A percentile compares a stretch with the other conserved stretches of the same genome.
These are phyloP conservation scores for Phoma sp. DNA, from an alignment of 2,329 filamentous ascomycete genomes.

Conservation along the genomic window DNA sequence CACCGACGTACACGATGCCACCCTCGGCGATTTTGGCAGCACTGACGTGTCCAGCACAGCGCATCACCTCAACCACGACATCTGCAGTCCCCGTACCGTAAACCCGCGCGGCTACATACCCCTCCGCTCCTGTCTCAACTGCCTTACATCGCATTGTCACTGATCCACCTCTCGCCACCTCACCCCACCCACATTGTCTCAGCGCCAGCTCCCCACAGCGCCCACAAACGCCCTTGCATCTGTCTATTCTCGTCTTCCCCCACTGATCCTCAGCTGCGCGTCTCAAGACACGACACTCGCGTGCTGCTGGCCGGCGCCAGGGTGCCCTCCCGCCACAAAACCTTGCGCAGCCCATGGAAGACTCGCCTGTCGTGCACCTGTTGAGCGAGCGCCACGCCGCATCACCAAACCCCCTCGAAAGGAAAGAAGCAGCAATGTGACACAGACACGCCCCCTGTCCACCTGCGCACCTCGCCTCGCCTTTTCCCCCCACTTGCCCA, in stretches of 20 bases:
- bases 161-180: background rate
- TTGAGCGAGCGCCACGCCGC: background rate
- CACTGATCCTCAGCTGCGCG: background rate
- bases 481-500: too few species aligned
- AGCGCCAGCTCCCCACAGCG: background rate
- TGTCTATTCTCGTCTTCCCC: slow-evolving; percentile 3
- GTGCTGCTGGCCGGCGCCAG: background rate
- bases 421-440: too few species aligned
- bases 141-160: slow-evolving; percentile 7
- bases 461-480: too few species aligned
- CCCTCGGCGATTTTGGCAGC: slow-evolving; percentile 10
- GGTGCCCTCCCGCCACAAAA: background rate
- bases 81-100: slow-evolving; percentile 4
- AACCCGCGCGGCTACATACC: background rate
- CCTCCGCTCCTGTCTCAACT: slow-evolving; percentile 1
- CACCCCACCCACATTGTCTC: slow-evolving; percentile 2
- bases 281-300: background rate
- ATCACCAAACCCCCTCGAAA: too few species aligned
- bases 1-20: slow-evolving; percentile 1
- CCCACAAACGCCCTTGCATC: background rate
- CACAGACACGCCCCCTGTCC: too few species aligned
- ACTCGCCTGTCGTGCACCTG: slow-evolving; percentile 1
- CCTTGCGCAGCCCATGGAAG: too few species aligned
- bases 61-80: background rate
- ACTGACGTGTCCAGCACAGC: slow-evolving; percentile 9